Conservation (phyloP, 306 rosid genomes). For the Leucaena leucocephala region DNA sequence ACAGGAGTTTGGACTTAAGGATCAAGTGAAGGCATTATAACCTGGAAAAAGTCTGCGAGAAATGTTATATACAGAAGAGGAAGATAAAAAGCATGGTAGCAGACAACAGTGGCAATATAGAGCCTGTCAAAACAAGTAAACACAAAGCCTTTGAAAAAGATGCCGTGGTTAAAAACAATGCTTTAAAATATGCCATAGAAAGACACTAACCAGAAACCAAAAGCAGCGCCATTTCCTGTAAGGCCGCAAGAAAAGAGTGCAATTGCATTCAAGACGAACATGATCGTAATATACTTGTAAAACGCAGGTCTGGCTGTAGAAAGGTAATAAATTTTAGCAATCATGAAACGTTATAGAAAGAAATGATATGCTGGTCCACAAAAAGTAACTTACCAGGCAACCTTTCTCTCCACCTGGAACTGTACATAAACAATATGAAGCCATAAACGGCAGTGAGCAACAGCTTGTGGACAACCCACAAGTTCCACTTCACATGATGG, state of each 20-base stretch:
- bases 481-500: slow-evolving; percentile 71
- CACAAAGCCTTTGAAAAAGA: slow-evolving; percentile 29
- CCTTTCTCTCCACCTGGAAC: slow-evolving; percentile 89
- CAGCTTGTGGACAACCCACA: slow-evolving; percentile 88
- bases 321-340: slow-evolving; percentile 24
- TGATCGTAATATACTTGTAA: slow-evolving; percentile 73
- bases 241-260: slow-evolving; percentile 73
- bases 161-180: slow-evolving; percentile 33
- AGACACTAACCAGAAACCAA: slow-evolving; percentile 73
- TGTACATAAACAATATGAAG: slow-evolving; percentile 76
- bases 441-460: slow-evolving; percentile 73
- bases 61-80: slow-evolving; percentile 66
- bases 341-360: slow-evolving; percentile 20
- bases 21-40: slow-evolving; percentile 5
- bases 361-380: slow-evolving; percentile 16
- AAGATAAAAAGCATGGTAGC: slow-evolving; percentile 70
- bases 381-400: slow-evolving; percentile 68
- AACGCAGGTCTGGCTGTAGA: slow-evolving; percentile 91
- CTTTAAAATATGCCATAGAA: not conserved
- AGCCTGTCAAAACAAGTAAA: slow-evolving; percentile 56
- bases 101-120: slow-evolving; percentile 56
- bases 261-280: slow-evolving; percentile 67
- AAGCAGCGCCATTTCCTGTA: slow-evolving; percentile 71
- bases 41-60: slow-evolving; percentile 72
- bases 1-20: not conserved